Evolutionary conservation across 108 stramenopile genomes (phyloP), one percentile per base, ranked within the genome.

Genomic region (Aurantiochytrium sp.): DNA sequence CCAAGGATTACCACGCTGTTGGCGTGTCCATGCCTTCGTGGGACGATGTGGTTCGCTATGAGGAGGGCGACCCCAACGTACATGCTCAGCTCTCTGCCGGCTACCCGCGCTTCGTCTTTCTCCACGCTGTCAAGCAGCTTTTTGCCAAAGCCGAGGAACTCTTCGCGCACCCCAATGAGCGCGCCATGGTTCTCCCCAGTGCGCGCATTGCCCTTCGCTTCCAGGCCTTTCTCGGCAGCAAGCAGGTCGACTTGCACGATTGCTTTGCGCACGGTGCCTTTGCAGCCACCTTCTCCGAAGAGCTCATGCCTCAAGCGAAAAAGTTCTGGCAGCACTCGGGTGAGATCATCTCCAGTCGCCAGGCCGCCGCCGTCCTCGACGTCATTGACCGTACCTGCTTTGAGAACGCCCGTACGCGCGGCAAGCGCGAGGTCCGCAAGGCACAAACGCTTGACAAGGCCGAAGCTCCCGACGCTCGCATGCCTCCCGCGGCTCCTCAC

Each of bases 111-210:
- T 83, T 83, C 51, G 51, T 83, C 6, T 83, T 83, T 53, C 23
- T 83, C 18, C 76, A 83, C 51, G 76, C 76, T 23, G 76, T 83
- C 45, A 83, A 83, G 76, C 76, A 83, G 51, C 76, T 83, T 3
- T 83, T 83, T 23, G 23, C 76, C 76, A 83, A 83, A 23, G 76
- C 76, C n/a, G 76, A 83, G 76, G 76, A 83, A 45, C 76, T 83
- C 23, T 83, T 83, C 49, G 76, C 76, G 10, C 18, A 47, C 14
- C 76, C 76, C n/a, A 45, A 45, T 2, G 76, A 83, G 51, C 45
- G 49, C n/a, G 76, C 76, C 28, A 83, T 83, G 76, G 76, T 83
- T 12, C 23, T 83, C 6, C 49, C 76, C 23, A 53, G 49, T 3
- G 76, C 76, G 19, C 76, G 76, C 76, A 53, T 83, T 12, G 76